Percentiles rank a stretch among this genome's conserved stretches.
Evolutionary conservation across 2,329 filamentous ascomycete species (phyloP).

Genomic region (Aureobasidium leucospermi): DNA sequence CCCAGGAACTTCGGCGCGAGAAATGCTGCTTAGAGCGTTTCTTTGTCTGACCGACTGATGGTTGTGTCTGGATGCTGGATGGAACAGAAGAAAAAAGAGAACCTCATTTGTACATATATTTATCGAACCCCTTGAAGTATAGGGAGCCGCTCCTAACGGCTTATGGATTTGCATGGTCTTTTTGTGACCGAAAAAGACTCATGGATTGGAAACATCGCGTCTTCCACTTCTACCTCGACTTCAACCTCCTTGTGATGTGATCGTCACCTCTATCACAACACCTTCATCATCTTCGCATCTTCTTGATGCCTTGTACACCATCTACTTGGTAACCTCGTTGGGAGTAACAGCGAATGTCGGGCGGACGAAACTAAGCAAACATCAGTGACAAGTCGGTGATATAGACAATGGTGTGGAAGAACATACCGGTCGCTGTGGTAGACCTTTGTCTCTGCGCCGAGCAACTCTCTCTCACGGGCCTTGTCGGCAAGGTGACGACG

Average conservation of each 20-base stretch:
- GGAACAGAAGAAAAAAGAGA: not conserved
- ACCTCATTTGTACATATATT: not conserved
- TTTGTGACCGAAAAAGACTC: not conserved
- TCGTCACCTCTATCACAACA: not conserved
- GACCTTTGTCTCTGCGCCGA: conserved; percentile 75
- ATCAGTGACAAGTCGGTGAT: conserved; percentile 10
- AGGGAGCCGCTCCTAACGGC: conserved; percentile 15
- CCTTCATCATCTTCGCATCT: no score
- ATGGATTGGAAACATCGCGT: not conserved
- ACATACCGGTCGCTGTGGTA: conserved; percentile 84
- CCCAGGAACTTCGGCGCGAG: conserved; percentile 3
- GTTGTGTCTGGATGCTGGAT: not conserved
- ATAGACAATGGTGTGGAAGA: not conserved
- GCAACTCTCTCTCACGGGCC: conserved; percentile 80
- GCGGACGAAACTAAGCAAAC: conserved; percentile 59
- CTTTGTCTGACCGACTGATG: no score
- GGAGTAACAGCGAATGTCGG: conserved; percentile 73
- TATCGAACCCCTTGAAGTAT: not conserved
- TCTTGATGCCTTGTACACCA: no score
- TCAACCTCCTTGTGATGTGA: not conserved
- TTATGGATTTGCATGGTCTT: not conserved
- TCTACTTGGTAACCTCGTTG: conserved; percentile 48
- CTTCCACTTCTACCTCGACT: not conserved
- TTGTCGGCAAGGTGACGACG: conserved; percentile 79
- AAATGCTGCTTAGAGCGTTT: not conserved